Percentiles rank a stretch among this genome's conserved stretches.
phyloP scores from a whole-genome alignment of 2,329 filamentous ascomycete species.

The Exophiala xenobiotica region DNA sequence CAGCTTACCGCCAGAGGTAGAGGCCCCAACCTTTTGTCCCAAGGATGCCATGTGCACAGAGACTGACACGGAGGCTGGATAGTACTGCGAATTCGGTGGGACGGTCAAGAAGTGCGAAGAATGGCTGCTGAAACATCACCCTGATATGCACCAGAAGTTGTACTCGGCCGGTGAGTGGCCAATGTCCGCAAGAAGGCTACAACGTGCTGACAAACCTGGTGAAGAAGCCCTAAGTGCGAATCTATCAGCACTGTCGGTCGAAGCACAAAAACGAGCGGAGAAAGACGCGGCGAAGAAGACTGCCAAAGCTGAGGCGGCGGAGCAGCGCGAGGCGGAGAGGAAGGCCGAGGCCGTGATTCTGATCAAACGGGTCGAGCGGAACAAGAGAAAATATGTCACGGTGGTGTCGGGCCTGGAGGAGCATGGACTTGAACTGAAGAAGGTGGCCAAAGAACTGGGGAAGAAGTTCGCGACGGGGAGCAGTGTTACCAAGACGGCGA shows the following conservation, averaged over 20 bases:
- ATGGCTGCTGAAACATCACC: slow-evolving; percentile 79
- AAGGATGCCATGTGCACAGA: no score
- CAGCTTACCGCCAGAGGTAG: slow-evolving; percentile 67
- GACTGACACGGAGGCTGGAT: slow-evolving; percentile 25
- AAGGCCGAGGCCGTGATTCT: slow-evolving; percentile 78
- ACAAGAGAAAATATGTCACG: slow-evolving; percentile 96
- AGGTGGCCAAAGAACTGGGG: slow-evolving; percentile 91
- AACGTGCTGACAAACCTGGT: neutral
- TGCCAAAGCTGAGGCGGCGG: slow-evolving; percentile 84
- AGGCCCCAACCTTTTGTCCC: no score
- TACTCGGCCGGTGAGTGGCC: slow-evolving; percentile 74
- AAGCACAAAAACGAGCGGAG: slow-evolving; percentile 89
- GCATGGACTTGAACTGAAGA: slow-evolving; percentile 91
- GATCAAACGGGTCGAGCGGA: slow-evolving; percentile 96
- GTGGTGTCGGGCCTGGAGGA: slow-evolving; percentile 86
- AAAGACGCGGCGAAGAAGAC: slow-evolving; percentile 98
- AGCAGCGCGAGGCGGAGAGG: slow-evolving; percentile 78
- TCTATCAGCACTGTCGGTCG: slow-evolving; percentile 80
- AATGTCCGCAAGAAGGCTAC: slow-evolving; percentile 29
- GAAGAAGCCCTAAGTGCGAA: slow-evolving; percentile 78
- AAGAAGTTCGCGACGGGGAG: slow-evolving; percentile 98
- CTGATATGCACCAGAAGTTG: slow-evolving; percentile 71
- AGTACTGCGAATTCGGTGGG: slow-evolving; percentile 99
- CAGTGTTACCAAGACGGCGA: slow-evolving; percentile 83
- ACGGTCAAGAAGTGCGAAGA: slow-evolving; percentile 96